Evolutionary conservation across 441 rosid species (phyloP), one percentile per base, ranked within the genome.

Genomic region (Biscutella laevigata): DNA sequence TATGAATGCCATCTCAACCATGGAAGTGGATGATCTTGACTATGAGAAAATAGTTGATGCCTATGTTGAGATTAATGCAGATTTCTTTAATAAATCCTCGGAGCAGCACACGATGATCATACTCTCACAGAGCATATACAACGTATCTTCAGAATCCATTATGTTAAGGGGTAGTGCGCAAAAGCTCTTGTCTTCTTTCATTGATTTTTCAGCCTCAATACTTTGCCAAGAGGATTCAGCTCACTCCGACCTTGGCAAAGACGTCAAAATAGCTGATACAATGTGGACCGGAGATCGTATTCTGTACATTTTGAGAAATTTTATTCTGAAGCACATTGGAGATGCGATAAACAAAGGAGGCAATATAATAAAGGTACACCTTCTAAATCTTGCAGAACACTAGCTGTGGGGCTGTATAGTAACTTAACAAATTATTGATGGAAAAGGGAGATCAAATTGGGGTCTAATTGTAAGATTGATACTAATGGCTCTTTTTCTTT

Each of bases 11-110:
- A 81, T 80, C 54, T 84, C 95, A 40, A 72, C 74, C 44, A 49
- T 68, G 62, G 97, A 92, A 72, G 69, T 79, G 56, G 95, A 72
- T 50, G 95, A 74, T 56, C 91, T 89, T 64, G 99, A 94, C 79
- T 89, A 81, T 63, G 96, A 89, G 48, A 56, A 59, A 37, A 71
- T 94, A 43, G 58, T 73, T 51, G 61, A 58, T 68, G 87, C 97
- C 39, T 89, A 89, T 71, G 86, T 67, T 65, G 79, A 72, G 61
- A 81, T 94, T 65, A 57, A 71, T 40, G 53, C 67, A 38, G 71
- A 70, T 44, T 76, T 79, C 56, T 94, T 86, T 72, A 28, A 22
- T 28, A 68, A 74, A 46, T 38, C 76, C 25, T 67, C 68, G 22
- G 80, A 69, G 74, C 88, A 83, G 69, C 84, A 86, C 19, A 72